Evolutionary conservation across 192 early-diverging fungal species (phyloP), one percentile per base, ranked within the genome.

Genomic region (Bifiguratus adelaidae): DNA sequence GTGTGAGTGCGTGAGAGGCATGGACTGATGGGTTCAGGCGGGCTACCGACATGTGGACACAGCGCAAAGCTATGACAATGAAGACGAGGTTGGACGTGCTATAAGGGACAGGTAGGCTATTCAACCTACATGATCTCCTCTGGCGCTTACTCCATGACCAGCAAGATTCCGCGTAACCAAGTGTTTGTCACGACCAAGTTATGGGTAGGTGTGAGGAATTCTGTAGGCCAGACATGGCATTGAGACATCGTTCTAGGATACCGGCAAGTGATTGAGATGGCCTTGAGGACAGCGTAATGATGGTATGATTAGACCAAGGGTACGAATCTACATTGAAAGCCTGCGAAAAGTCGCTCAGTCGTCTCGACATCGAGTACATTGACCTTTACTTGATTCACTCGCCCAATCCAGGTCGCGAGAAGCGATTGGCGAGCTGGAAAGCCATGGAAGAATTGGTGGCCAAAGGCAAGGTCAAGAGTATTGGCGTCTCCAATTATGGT

Each of bases 161-260:
- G 65, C 48, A 62, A 62, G 24, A 55, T 71, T 29, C 65, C 70
- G n/a, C 64, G 72, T 26, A 55, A 62, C 19, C 41, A 79, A 38
- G 58, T 82, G 28, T 82, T 79, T 53, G 55, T 82, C 23, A 80
- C 76, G 11, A 79, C 79, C 0, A 82, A 82, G 50, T 52, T 82
- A 6, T 62, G 50, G 57, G 50, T 40, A 15, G 15, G 13, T 6
- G 15, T 11, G n/a, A 19, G 22, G n/a, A n/a, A n/a, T n/a, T n/a
- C n/a, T n/a, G n/a, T n/a, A n/a, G n/a, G n/a, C n/a, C n/a, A n/a
- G n/a, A n/a, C n/a, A n/a, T n/a, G n/a, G n/a, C n/a, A n/a, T n/a
- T n/a, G n/a, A n/a, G n/a, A n/a, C n/a, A n/a, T n/a, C n/a, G n/a
- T n/a, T n/a, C n/a, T n/a, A n/a, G n/a, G n/a, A n/a, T n/a, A n/a